Conservation (phyloP, 768 basidiomycete species). For the Boletus eberwhitei region DNA sequence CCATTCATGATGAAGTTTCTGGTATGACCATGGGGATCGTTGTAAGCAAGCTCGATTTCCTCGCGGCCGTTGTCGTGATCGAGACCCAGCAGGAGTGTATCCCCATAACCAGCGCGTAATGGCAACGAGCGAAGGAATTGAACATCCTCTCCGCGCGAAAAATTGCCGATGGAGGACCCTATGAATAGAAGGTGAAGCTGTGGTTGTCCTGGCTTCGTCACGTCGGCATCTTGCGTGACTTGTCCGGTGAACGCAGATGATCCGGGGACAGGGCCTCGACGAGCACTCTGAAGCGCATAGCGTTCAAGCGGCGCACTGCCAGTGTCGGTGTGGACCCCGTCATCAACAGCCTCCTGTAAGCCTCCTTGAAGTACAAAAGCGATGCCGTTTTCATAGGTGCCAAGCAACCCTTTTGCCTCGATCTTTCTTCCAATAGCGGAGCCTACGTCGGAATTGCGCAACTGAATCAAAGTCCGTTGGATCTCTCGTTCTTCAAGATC, state of each 20-base stretch:
- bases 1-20: slow-evolving; percentile 85
- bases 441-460: slow-evolving; percentile 64
- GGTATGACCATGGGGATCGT: slow-evolving; percentile 74
- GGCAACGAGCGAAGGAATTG: slow-evolving; percentile 78
- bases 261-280: slow-evolving; percentile 38
- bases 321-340: not conserved
- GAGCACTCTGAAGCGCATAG: slow-evolving; percentile 10
- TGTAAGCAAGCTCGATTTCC: slow-evolving; percentile 83
- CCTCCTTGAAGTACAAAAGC: slow-evolving; percentile 61
- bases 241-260: slow-evolving; percentile 32
- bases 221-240: not conserved
- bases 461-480: slow-evolving; percentile 68
- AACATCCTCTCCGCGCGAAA: slow-evolving; percentile 62
- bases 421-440: slow-evolving; percentile 65
- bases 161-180: slow-evolving; percentile 92
- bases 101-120: slow-evolving; percentile 66
- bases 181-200: slow-evolving; percentile 87
- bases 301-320: not conserved
- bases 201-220: slow-evolving; percentile 36
- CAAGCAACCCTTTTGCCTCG: slow-evolving; percentile 79
- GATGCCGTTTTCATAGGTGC: slow-evolving; percentile 88
- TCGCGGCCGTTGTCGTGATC: slow-evolving; percentile 74
- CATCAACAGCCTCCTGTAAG: slow-evolving; percentile 8
- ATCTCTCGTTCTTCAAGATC: slow-evolving; percentile 90
- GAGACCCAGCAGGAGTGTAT: slow-evolving; percentile 87